Base-by-base conservation (phyloP, 2,329 filamentous ascomycete genomes). In the Penicillium sp. region DNA sequence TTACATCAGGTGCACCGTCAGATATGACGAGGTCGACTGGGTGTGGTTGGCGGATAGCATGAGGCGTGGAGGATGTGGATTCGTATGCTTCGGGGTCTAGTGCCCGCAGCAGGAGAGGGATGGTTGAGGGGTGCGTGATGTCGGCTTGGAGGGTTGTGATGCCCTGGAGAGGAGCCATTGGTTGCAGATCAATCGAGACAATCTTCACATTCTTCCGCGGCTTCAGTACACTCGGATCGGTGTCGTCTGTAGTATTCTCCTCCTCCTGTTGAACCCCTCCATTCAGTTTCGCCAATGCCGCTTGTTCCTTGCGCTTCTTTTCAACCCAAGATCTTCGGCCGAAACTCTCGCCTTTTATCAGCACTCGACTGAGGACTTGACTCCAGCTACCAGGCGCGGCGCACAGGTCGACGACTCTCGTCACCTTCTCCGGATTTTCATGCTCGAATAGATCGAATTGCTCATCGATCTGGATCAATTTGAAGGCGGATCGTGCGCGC, bases 301-400 rank as follows among this genome's bases (percentile, higher is more conserved):
- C 66, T 66, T 68, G 64, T 72, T 91, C 82, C 66, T 84, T 84
- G 62, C 88, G 86, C 71, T 94, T 90, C 71, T 90, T 89, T 76
- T 97, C 91, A 75, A 96, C 88, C 93, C 92, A 97, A 60, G 92
- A 91, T 60, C 88, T 83, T 26, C 92, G 86, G 4, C 93, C 93
- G 68, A 97, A 96, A 67, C 89, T 92, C 79, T 98, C 93, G 55
- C 93, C 92, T 77, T 95, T 93, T 77, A 98, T 97, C 61, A 99
- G 81, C 0, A 97, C 91, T 21, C 95, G 88, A 13, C 94, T 98
- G 15, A 99, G 85, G 0, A 99, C 95, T 77, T 99, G 95, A 52
- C 92, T 97, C 95, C 95, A 99, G 72, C 92, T 96, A 30, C 95
- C 95, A 0, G 95, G 95, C 0, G 95, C 95, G 35, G 95, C 95